Base-by-base conservation (phyloP, 2,329 filamentous ascomycete genomes). In the Lizonia empirigonia region DNA sequence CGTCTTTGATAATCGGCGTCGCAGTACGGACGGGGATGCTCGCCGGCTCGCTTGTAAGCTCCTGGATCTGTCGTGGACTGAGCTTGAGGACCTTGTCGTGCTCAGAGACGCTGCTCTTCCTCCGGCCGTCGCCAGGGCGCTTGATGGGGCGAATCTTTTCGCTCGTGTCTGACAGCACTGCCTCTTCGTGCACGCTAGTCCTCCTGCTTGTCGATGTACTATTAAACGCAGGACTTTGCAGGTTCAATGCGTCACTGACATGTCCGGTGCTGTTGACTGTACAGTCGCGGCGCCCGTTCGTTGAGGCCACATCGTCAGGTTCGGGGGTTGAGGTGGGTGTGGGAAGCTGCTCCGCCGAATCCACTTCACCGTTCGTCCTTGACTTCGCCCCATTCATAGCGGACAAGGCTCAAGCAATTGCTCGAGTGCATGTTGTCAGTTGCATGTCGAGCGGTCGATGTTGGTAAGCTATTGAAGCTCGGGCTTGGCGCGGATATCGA, bases 21-120 rank as follows among this genome's bases (percentile, higher is more conserved):
- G 74, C 73, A 12, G 76, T 65, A 22, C 78, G 77, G 29, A 81
- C 64, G 3, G 81, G 79, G n/a, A 84, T 74, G 33, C 80, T 83
- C 13, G 80, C 74, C 7, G 81, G 79, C 10, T 81, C 81, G 13
- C 76, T 74, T 5, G 80, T 82, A 33, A 85, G 75, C 35, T 82
- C 80, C 33, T 81, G 76, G 2, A 85, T 79, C 64, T 83, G 77
- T 32, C 76, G 76, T 2, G 78, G 77, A 3, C 82, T 83, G 23
- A 84, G 69, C 59, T 82, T 84, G 50, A 81, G 66, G 3, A 79
- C 65, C 54, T 72, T 76, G 5, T 78, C 68, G 26, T 72, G 68
- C 27, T 70, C 70, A 3, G 67, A 68, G 24, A 70, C 64, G 54
- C 69, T 72, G 60, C 70, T 73, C 58, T 45, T 70, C 49, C 69